Evolutionary conservation across 1,139 yeast species (phyloP).

Genomic region (Yamadazyma triangularis): DNA sequence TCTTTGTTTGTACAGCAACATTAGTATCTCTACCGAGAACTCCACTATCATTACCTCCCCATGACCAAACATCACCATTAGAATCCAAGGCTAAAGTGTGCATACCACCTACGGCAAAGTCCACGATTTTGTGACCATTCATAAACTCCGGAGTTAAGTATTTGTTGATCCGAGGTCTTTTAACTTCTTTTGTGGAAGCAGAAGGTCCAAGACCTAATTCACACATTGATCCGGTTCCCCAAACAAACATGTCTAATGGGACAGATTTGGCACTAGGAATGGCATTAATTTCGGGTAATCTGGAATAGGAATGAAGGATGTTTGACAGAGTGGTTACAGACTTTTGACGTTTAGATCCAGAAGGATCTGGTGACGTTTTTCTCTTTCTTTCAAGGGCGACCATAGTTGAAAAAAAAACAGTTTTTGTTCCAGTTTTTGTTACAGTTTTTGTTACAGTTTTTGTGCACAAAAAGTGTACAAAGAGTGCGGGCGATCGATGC

Average conservation of each 20-base stretch:
- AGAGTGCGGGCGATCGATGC: too few species aligned
- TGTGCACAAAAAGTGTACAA: too few species aligned
- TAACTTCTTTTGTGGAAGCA: slow-evolving; percentile 85
- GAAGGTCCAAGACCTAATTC: slow-evolving; percentile 93
- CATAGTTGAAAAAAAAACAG: slow-evolving; percentile 25
- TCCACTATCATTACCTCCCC: slow-evolving; percentile 96
- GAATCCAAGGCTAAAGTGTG: slow-evolving; percentile 82
- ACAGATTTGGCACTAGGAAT: slow-evolving; percentile 36
- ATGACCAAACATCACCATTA: slow-evolving; percentile 78
- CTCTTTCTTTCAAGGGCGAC: slow-evolving; percentile 43
- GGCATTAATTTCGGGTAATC: slow-evolving; percentile 42
- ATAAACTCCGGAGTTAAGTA: too few species aligned
- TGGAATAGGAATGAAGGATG: slow-evolving; percentile 45
- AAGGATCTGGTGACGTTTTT: slow-evolving; percentile 10
- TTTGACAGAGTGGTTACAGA: slow-evolving; percentile 32
- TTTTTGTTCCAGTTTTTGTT: too few species aligned
- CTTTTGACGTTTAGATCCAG: slow-evolving; percentile 22
- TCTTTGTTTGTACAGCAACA: slow-evolving; percentile 58
- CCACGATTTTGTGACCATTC: slow-evolving; percentile 46
- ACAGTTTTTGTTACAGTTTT: too few species aligned
- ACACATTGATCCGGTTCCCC: slow-evolving; percentile 98
- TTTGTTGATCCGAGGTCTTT: slow-evolving; percentile 90
- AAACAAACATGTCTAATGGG: slow-evolving; percentile 74
- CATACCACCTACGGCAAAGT: slow-evolving; percentile 93
- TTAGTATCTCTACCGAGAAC: slow-evolving; percentile 89